These are phyloP conservation scores for Phialophora verrucosa DNA, from an alignment of 2,329 filamentous ascomycete genomes.

Conservation along the genomic window DNA sequence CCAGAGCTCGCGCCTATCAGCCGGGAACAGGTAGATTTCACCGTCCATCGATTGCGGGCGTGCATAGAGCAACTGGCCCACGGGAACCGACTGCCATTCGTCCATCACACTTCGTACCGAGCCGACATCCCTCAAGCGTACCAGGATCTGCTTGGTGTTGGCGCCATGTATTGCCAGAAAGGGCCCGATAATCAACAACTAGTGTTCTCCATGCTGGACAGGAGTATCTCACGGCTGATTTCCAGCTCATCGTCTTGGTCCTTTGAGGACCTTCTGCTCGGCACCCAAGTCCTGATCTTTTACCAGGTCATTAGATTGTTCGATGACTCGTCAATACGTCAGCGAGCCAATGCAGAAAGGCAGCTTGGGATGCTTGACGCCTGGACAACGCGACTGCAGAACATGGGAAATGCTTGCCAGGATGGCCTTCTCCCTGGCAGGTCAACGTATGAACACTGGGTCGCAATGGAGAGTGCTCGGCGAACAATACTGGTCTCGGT, in stretches of 20 bases:
- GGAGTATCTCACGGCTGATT: slow-evolving; percentile 9
- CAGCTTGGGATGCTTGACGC: slow-evolving; percentile 1
- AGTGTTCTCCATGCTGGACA: slow-evolving; percentile 14
- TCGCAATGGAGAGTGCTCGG: slow-evolving; percentile 11
- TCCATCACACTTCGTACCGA: slow-evolving; percentile 14
- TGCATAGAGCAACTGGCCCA: slow-evolving; percentile 11
- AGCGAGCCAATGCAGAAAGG: slow-evolving; percentile 13
- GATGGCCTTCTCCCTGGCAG: not conserved
- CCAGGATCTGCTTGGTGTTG: slow-evolving; percentile 15
- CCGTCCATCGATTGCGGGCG: not conserved
- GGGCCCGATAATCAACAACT: not conserved
- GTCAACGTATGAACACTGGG: slow-evolving; percentile 7
- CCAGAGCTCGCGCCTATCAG: slow-evolving; percentile 15
- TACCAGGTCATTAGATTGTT: slow-evolving; percentile 18
- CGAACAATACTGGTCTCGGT: slow-evolving; percentile 10
- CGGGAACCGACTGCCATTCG: not conserved
- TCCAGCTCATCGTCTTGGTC: not conserved
- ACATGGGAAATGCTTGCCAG: not conserved
- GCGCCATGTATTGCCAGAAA: slow-evolving; percentile 17
- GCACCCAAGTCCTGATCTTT: slow-evolving; percentile 9
- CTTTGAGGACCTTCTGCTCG: slow-evolving; percentile 3
- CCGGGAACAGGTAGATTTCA: slow-evolving; percentile 15
- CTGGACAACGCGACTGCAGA: slow-evolving; percentile 8
- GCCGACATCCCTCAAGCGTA: not conserved
- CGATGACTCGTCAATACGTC: slow-evolving; percentile 9